Percentiles rank a stretch among this genome's conserved stretches.
Conservation (phyloP, 768 basidiomycete species). For the Harrya chromipes region DNA sequence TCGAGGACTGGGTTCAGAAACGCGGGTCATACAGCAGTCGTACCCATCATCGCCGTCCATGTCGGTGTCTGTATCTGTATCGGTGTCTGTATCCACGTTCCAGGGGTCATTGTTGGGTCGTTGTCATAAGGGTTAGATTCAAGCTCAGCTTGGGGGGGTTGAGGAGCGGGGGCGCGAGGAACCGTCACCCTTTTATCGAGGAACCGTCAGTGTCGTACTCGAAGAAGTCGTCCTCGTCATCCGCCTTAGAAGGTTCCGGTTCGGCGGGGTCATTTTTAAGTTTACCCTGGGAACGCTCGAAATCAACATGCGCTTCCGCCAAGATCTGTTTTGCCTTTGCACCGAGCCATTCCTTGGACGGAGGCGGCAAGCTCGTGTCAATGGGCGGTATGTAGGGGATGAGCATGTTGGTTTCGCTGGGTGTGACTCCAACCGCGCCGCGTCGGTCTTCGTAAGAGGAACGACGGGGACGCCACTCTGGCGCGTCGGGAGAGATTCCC, state of each 20-base stretch:
- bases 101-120: conserved; percentile 11
- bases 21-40: conserved; percentile 10
- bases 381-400: conserved; percentile 23
- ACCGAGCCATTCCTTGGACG: conserved; percentile 18
- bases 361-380: conserved; percentile 17
- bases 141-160: background rate
- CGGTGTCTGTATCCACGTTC: conserved; percentile 6
- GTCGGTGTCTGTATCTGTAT: conserved; percentile 19
- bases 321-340: conserved; percentile 13
- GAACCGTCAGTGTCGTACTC: conserved; percentile 23
- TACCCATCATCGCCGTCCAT: conserved; percentile 11
- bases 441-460: conserved; percentile 26
- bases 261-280: background rate
- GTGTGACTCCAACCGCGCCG: conserved; percentile 20
- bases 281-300: background rate
- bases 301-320: conserved; percentile 14
- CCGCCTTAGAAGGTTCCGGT: background rate
- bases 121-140: conserved; percentile 8
- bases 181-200: conserved; percentile 1
- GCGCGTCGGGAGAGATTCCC: conserved; percentile 20
- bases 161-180: background rate
- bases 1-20: conserved; percentile 7
- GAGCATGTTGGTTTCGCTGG: conserved; percentile 27
- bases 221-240: conserved; percentile 16
- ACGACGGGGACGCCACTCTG: conserved; percentile 25